These are phyloP conservation scores for Amphicarpaea edgeworthii DNA, from an alignment of 306 rosid genomes.

Conservation along the genomic window DNA sequence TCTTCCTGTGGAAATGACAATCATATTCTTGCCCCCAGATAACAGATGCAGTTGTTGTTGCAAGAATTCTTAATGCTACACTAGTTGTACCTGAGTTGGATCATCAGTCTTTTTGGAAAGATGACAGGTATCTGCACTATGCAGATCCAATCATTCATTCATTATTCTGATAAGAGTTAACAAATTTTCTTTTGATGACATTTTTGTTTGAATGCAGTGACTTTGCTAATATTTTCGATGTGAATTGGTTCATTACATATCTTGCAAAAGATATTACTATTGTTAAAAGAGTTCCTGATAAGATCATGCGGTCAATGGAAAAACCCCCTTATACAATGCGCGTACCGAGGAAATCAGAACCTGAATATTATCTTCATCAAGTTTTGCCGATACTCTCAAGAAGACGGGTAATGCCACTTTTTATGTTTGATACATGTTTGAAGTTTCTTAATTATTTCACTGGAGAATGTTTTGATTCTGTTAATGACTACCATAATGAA, in stretches of 20 bases:
- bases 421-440: conserved; percentile 22
- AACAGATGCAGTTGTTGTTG: conserved; percentile 97
- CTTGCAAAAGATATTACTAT: conserved; percentile 88
- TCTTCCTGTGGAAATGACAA: conserved; percentile 47
- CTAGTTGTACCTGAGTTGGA: conserved; percentile 96
- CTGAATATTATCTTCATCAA: conserved; percentile 97
- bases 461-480: conserved; percentile 18
- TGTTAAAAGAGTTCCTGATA: conserved; percentile 90
- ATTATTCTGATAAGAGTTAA: conserved; percentile 21
- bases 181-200: conserved; percentile 15
- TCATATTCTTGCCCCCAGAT: conserved; percentile 64
- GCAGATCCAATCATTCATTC: conserved; percentile 26
- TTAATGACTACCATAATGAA: conserved; percentile 18
- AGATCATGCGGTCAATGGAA: conserved; percentile 93
- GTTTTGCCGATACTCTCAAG: conserved; percentile 92
- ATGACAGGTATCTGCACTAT: conserved; percentile 82
- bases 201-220: conserved; percentile 63
- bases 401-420: conserved; percentile 69
- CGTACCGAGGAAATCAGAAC: conserved; percentile 96
- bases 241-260: conserved; percentile 84
- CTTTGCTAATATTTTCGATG: conserved; percentile 84
- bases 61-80: conserved; percentile 96
- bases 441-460: conserved; percentile 16
- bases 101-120: conserved; percentile 95
- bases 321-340: conserved; percentile 99